Evolutionary conservation across 2,329 filamentous ascomycete species (phyloP).

Genomic region (Xylariomycetidae sp.): DNA sequence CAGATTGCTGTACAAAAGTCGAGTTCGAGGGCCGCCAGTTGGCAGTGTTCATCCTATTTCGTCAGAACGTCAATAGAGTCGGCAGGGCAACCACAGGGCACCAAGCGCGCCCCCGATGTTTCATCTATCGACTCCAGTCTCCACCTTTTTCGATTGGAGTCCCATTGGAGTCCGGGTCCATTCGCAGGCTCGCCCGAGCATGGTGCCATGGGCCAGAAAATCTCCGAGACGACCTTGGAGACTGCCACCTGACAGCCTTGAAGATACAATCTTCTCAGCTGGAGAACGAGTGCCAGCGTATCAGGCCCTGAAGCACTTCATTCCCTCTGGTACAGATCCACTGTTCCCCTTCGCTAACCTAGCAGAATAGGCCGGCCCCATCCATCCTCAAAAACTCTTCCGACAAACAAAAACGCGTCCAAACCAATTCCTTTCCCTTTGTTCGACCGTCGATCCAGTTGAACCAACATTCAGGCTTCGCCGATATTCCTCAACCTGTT

Average conservation of each 20-base stretch:
- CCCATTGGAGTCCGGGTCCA: no score
- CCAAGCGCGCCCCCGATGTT: no score
- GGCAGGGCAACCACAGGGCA: slow-evolving; percentile 20
- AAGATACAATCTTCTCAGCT: no score
- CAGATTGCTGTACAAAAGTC: background rate
- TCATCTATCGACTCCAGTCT: no score
- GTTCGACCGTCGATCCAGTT: slow-evolving; percentile 1
- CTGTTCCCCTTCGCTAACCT: background rate
- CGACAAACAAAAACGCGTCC: slow-evolving; percentile 1
- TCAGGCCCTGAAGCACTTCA: no score
- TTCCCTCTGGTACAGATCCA: no score
- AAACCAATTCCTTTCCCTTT: background rate
- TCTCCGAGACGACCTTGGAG: no score
- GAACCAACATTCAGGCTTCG: background rate
- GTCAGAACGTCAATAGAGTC: slow-evolving; percentile 28
- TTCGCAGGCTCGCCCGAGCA: no score
- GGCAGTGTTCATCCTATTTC: slow-evolving; percentile 16
- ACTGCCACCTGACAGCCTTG: no score
- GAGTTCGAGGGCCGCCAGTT: slow-evolving; percentile 6
- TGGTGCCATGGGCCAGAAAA: no score
- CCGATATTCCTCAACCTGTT: slow-evolving; percentile 3
- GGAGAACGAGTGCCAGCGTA: no score
- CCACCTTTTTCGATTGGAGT: no score
- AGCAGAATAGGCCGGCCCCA: background rate
- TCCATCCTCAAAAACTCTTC: background rate